Evolutionary conservation across 1,139 yeast genomes (phyloP), one percentile per base, ranked within the genome.

Genomic region (Nakaseomyces delphensis): DNA sequence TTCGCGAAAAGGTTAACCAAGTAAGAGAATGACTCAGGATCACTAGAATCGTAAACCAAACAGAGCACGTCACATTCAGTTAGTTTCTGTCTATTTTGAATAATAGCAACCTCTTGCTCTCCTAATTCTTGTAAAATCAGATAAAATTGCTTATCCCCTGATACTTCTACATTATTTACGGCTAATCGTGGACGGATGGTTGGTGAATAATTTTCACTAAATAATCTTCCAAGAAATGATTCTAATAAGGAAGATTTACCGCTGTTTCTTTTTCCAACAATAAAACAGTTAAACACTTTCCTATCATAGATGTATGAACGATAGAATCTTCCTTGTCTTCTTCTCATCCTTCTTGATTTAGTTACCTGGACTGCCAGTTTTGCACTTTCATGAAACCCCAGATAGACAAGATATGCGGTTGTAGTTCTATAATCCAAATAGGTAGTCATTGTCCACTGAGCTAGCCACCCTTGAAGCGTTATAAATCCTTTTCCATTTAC

Each of bases 381-480:
- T 6, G 66, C 56, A 10, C 56, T 59, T 31, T 56, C 59, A 45
- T 85, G 95, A 56, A 83, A 89, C 0, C 98, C 98, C 43, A 91
- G 70, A 63, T 85, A 84, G 0, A 94, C 95, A 46, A 91, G 65
- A 56, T 89, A 91, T 43, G 87, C 94, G 45, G 91, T 71, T 0
- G 97, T 87, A 1, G 87, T 81, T 54, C 74, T 77, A 58, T 83
- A 79, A 54, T 87, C 95, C 31, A 91, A 66, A 54, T 79, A 86
- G 0, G 97, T 89, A 0, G 96, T 86, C 80, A 91, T 81, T 52
- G 91, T 82, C 98, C 98, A 91, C 56, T 91, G 97, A 0, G 98
- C 97, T 36, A 91, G 65, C 98, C 98, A 91, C 1, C 98, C 98
- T 65, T 91, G 97, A 25, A 91, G 64, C 0, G 97, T 85, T 2